Percentiles rank a stretch among this genome's conserved stretches.
phyloP scores from a whole-genome alignment of 768 basidiomycete genomes.

The Candolleomyces efflorescens region DNA sequence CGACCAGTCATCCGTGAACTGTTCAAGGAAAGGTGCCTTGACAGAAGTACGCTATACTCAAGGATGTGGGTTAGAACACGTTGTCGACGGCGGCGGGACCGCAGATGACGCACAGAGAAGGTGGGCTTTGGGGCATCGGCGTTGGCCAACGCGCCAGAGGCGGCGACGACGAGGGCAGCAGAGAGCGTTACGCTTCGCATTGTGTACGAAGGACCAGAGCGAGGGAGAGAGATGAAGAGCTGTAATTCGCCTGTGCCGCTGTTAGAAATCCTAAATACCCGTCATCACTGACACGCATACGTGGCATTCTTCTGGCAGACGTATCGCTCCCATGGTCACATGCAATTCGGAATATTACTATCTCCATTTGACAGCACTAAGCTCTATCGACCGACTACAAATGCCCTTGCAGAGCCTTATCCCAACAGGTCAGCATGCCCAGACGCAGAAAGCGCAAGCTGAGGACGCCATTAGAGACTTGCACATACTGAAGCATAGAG shows the following conservation, averaged over 20 bases:
- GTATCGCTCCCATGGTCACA: slow-evolving; percentile 15
- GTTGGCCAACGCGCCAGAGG: slow-evolving; percentile 56
- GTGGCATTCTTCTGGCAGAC: slow-evolving; percentile 32
- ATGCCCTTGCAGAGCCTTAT: slow-evolving; percentile 19
- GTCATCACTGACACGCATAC: slow-evolving; percentile 22
- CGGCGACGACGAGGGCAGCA: slow-evolving; percentile 58
- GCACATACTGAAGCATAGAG: not conserved
- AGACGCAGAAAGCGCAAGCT: slow-evolving; percentile 92
- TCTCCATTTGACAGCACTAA: slow-evolving; percentile 8
- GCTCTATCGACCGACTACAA: slow-evolving; percentile 12
- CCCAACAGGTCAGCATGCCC: slow-evolving; percentile 94
- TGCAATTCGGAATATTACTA: slow-evolving; percentile 7
- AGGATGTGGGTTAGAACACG: slow-evolving; percentile 11
- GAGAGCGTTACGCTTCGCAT: slow-evolving; percentile 92
- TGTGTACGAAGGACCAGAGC: slow-evolving; percentile 62
- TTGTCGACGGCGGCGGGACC: slow-evolving; percentile 3
- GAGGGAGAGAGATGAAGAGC: slow-evolving; percentile 31
- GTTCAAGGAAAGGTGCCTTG: slow-evolving; percentile 91
- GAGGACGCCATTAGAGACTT: not conserved
- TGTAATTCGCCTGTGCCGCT: slow-evolving; percentile 10
- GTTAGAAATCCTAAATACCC: slow-evolving; percentile 34
- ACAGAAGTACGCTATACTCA: slow-evolving; percentile 67
- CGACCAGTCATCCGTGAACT: slow-evolving; percentile 89
- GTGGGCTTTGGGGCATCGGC: slow-evolving; percentile 56
- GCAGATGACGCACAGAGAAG: slow-evolving; percentile 51